Percentiles rank a stretch among this genome's conserved stretches.
Conservation (phyloP, 2,329 filamentous ascomycete genomes). For the Capronia epimyces region DNA sequence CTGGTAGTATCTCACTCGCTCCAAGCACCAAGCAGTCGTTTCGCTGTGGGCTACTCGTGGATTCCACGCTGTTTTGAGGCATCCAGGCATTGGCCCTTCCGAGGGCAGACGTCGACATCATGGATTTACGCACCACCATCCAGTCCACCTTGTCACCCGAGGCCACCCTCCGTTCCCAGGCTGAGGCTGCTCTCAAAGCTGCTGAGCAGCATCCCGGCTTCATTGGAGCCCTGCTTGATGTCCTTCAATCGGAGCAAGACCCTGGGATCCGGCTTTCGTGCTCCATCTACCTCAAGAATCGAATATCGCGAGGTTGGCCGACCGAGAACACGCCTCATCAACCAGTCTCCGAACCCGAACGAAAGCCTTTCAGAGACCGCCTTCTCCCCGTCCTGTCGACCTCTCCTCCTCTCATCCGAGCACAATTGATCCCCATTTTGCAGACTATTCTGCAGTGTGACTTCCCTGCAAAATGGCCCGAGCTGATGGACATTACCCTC, state of each 20-base stretch:
- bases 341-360: constrained; percentile 81
- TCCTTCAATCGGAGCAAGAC: constrained; percentile 83
- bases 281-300: constrained; percentile 96
- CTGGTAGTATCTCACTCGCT: neutral
- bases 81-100: constrained; percentile 20
- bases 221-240: constrained; percentile 81
- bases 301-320: constrained; percentile 87
- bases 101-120: constrained; percentile 16
- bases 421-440: constrained; percentile 87
- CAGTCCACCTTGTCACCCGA: constrained; percentile 59
- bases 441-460: constrained; percentile 95
- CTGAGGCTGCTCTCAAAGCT: constrained; percentile 65
- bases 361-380: constrained; percentile 76
- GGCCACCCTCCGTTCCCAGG: constrained; percentile 56
- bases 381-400: constrained; percentile 82
- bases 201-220: constrained; percentile 88
- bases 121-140: constrained; percentile 55
- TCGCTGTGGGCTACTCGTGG: constrained; percentile 2
- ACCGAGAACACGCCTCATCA: constrained; percentile 69
- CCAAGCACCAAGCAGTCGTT: neutral
- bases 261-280: constrained; percentile 78
- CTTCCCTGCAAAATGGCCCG: constrained; percentile 90
- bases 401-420: constrained; percentile 73
- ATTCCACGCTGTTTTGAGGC: constrained; percentile 18
- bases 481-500: constrained; percentile 87